Evolutionary conservation across 176 grass and related monocot genomes (phyloP).

Genomic region (sorghum (Sorghum bicolor)): DNA sequence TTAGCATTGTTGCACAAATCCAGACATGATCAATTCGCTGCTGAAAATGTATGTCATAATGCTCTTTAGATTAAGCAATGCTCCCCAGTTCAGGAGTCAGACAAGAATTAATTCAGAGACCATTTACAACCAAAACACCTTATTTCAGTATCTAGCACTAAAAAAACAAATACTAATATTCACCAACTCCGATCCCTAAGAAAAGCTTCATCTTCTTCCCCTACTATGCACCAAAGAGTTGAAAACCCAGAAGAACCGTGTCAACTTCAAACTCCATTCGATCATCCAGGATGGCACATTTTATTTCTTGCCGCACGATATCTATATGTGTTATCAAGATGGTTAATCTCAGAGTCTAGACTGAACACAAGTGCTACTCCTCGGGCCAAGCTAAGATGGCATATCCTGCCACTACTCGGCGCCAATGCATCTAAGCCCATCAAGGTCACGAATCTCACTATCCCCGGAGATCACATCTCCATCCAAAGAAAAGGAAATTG

Average conservation of each 20-base stretch:
- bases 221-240: background rate
- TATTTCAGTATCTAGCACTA: background rate
- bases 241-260: background rate
- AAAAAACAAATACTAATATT: background rate
- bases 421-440: background rate
- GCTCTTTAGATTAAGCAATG: background rate
- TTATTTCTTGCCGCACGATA: background rate
- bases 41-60: background rate
- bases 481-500: background rate
- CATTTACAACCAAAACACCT: background rate
- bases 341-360: background rate
- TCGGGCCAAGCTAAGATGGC: slow-evolving; percentile 1
- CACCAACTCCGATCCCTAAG: background rate
- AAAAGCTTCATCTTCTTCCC: background rate
- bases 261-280: background rate
- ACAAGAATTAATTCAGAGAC: slow-evolving; percentile 9
- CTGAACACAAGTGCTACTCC: background rate
- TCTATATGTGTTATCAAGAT: background rate
- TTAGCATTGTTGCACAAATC: background rate
- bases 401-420: background rate
- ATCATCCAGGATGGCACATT: background rate
- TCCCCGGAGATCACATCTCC: background rate
- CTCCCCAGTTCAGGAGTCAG: background rate
- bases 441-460: background rate
- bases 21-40: background rate